A percentile compares a stretch with the other conserved stretches of the same genome.
Conservation (phyloP, 495 filamentous ascomycete genomes). For the Neurospora sp. region DNA sequence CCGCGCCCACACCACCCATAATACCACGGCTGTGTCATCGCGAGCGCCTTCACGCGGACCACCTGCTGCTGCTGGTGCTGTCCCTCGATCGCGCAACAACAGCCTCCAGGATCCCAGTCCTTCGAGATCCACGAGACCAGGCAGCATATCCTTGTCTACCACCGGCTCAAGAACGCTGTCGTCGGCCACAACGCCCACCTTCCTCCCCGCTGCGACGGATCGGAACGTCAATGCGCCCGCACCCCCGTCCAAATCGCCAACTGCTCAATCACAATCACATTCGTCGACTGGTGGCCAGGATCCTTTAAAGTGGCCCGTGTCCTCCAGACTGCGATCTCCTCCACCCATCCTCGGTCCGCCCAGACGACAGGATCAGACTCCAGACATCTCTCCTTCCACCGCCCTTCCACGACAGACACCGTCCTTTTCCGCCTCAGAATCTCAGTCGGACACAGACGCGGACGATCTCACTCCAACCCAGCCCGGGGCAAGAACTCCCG, state of each 20-base stretch:
- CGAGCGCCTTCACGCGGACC: not conserved
- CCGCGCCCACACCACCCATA: not conserved
- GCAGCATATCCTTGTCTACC: constrained; percentile 47
- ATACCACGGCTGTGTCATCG: not conserved
- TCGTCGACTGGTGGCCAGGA: constrained; percentile 42
- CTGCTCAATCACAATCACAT: constrained; percentile 31
- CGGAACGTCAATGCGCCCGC: constrained; percentile 46
- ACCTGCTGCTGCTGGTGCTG: not conserved
- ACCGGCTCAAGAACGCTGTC: constrained; percentile 53
- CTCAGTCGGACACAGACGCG: constrained; percentile 36
- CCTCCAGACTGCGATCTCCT: constrained; percentile 57
- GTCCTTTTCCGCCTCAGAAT: constrained; percentile 12
- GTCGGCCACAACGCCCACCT: constrained; percentile 47
- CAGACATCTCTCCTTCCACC: constrained; percentile 8
- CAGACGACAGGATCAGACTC: constrained; percentile 33
- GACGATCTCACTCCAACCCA: constrained; percentile 40
- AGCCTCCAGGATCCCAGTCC: constrained; percentile 60
- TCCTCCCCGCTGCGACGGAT: constrained; percentile 48
- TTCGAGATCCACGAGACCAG: constrained; percentile 40
- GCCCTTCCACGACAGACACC: not conserved
- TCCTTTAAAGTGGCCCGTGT: constrained; percentile 44
- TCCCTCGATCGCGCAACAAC: constrained; percentile 52
- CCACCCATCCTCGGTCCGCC: constrained; percentile 43
- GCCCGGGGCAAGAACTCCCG: constrained; percentile 52
- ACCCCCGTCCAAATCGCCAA: constrained; percentile 45